Base-by-base conservation (phyloP, 805 yeast species). In the Saccharomyces mikatae region DNA sequence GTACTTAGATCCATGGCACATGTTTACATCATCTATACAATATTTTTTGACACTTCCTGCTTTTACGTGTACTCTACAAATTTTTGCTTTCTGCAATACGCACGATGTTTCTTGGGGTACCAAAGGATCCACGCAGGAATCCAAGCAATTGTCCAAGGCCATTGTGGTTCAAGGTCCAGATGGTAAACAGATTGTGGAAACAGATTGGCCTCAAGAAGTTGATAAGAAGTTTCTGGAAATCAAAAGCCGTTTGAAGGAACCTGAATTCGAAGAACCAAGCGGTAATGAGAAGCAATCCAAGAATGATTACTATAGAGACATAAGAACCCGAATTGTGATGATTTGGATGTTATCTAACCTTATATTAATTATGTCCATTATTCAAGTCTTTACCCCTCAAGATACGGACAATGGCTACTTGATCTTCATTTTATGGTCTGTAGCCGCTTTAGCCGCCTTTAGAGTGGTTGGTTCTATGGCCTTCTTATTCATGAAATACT, bases 61-160 rank as follows among this genome's bases (percentile, higher is more conserved):
- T 0, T 92, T 90, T 69, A 87, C 95, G 3, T 89, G 96, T 73
- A 85, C 96, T 1, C 75, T 92, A 54, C 97, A 92, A 72, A 90
- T 94, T 56, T 92, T 90, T 74, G 97, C 99, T 1, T 90, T 92
- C 72, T 92, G 99, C 75, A 92, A 92, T 70, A 92, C 97, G 2
- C 98, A 92, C 72, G 99, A 92, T 76, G 96, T 94, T 51, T 87
- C 97, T 0, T 92, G 99, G 99, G 99, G 99, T 72, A 92, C 99
- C 1, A 92, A 92, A 69, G 99, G 99, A 61, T 97, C 91, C 57
- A 87, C 85, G 59, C 81, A 80, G 56, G 86, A 82, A 48, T 80
- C 82, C 21, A 81, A 81, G 59, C 86, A 81, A 57, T 75, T 85
- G 41, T 91, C 96, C 49, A 84, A 87, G 48, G 96, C 96, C 50